Percentiles rank a stretch among this genome's conserved stretches.
phyloP scores from a whole-genome alignment of 2,329 filamentous ascomycete genomes.

The Podosphaera fusca region DNA sequence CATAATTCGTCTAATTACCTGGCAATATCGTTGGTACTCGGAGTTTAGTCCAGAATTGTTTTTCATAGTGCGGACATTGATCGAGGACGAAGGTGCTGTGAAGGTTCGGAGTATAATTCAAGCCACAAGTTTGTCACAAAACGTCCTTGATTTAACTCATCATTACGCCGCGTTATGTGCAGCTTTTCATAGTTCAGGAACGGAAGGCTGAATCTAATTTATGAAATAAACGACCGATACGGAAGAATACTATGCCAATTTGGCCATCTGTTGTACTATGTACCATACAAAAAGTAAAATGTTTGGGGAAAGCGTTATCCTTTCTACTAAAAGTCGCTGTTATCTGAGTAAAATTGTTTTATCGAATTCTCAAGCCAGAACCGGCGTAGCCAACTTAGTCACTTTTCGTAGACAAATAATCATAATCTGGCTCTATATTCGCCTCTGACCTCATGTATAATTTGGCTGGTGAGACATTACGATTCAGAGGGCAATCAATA shows the following conservation, averaged over 20 bases:
- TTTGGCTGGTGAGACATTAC: too few relatives aligned
- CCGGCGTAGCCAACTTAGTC: not conserved
- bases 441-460: too few relatives aligned
- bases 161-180: constrained; percentile 90
- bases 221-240: not conserved
- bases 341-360: not conserved
- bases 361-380: not conserved
- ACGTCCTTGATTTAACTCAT: constrained; percentile 82
- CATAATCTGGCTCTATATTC: not conserved
- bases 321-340: not conserved
- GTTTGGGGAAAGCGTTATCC: not conserved
- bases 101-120: constrained; percentile 96
- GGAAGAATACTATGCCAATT: not conserved
- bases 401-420: not conserved
- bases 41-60: constrained; percentile 91
- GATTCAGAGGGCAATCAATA: too few relatives aligned
- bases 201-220: constrained; percentile 12
- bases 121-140: constrained; percentile 78
- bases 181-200: constrained; percentile 76
- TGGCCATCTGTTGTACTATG: not conserved
- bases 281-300: not conserved
- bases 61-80: constrained; percentile 69
- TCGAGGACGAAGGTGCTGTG: constrained; percentile 91
- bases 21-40: constrained; percentile 99
- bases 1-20: constrained; percentile 80